Evolutionary conservation across 1,139 yeast genomes (phyloP), one percentile per base, ranked within the genome.

Genomic region (Lodderomyces orthopsilosis): DNA sequence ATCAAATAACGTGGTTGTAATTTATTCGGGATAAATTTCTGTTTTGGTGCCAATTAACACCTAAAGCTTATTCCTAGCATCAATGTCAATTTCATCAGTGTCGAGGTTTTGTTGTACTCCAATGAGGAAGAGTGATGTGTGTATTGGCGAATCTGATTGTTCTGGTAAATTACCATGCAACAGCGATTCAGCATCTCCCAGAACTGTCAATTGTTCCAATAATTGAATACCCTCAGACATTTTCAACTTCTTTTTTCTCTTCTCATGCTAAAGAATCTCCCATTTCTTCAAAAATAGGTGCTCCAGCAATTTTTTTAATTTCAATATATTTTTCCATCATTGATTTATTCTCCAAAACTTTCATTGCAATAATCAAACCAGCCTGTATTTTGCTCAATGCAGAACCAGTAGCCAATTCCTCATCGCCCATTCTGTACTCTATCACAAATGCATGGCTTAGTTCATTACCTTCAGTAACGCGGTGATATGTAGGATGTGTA

Each of bases 361-460:
- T 66, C 78, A 81, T 81, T 0, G 94, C 94, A 2, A 93, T 91
- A 46, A 80, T 68, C 30, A 77, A 59, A 1, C 91, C 86, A 0
- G 93, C 93, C 42, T 81, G 82, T 58, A 81, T 83, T 15, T 70
- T 66, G 48, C 77, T 81, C 17, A 74, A 69, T 0, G 85, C 93
- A 6, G 59, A 62, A 3, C 91, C 94, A 7, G 62, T 65, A 0
- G 91, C 93, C 24, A 79, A 54, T 4, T 70, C 55, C 38, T 73
- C 81, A 37, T 73, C 75, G 1, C 75, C 79, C 65, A 88, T 80
- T 38, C 70, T 62, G 52, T 96, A 85, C 42, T 81, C 79, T 5
- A 91, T 94, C 4, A 74, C 66, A 52, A 78, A 84, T 7, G 70
- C 66, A 30, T 66, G 67, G 10, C 65, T 66, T 2, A 73, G 66